Evolutionary conservation across 768 basidiomycete genomes (phyloP).

Genomic region (Suillus plorans): DNA sequence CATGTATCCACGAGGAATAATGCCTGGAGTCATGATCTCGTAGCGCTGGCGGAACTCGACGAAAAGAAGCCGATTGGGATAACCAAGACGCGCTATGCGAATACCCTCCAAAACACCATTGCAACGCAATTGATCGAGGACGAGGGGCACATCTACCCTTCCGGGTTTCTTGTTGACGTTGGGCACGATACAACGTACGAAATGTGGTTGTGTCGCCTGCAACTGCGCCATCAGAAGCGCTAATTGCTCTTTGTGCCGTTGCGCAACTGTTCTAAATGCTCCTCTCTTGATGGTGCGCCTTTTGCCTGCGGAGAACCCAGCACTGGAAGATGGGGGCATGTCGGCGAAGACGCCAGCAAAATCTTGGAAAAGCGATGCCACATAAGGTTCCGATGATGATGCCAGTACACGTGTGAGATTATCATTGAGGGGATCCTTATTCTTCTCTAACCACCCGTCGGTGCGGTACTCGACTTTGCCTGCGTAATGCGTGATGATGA

Average conservation of each 20-base stretch:
- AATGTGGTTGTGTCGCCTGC: slow-evolving; percentile 94
- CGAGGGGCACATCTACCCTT: slow-evolving; percentile 88
- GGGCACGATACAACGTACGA: slow-evolving; percentile 97
- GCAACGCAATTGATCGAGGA: slow-evolving; percentile 94
- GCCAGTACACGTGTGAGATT: slow-evolving; percentile 89
- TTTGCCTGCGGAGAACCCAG: slow-evolving; percentile 47
- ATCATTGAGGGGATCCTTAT: slow-evolving; percentile 98
- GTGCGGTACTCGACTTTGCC: slow-evolving; percentile 96
- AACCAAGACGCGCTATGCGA: slow-evolving; percentile 94
- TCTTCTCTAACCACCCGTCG: slow-evolving; percentile 98
- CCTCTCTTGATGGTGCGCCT: slow-evolving; percentile 88
- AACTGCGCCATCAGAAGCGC: slow-evolving; percentile 89
- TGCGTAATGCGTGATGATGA: slow-evolving; percentile 94
- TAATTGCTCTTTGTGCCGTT: slow-evolving; percentile 95
- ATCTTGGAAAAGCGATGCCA: slow-evolving; percentile 83
- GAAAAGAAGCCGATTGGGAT: slow-evolving; percentile 95
- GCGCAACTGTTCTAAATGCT: slow-evolving; percentile 93
- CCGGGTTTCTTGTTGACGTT: slow-evolving; percentile 90
- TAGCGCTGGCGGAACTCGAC: slow-evolving; percentile 97
- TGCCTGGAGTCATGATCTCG: slow-evolving; percentile 90
- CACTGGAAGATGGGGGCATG: slow-evolving; percentile 32
- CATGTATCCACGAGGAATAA: slow-evolving; percentile 95
- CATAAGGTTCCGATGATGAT: slow-evolving; percentile 76
- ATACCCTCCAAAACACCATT: slow-evolving; percentile 99
- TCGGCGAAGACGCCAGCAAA: slow-evolving; percentile 50